A percentile compares a stretch with the other conserved stretches of the same genome.
Conservation (phyloP, 805 yeast genomes). For the Cyberlindnera japonica region DNA sequence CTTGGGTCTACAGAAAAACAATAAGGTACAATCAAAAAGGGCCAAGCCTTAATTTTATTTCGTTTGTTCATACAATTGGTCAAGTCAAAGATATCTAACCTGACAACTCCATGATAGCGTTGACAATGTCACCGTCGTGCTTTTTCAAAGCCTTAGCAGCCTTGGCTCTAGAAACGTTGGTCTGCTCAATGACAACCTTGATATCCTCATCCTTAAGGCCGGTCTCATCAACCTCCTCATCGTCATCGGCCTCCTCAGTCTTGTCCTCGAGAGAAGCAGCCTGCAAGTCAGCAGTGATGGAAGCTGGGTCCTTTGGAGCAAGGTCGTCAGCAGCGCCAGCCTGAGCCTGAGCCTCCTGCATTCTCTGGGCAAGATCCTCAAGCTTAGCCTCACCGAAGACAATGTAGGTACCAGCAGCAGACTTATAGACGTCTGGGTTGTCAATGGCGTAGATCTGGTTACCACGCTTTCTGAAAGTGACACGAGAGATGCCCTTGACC, state of each 20-base stretch:
- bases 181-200: conserved; percentile 85
- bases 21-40: neutral
- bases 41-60: neutral
- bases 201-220: conserved; percentile 83
- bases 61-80: neutral
- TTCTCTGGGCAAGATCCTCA: conserved; percentile 87
- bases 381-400: conserved; percentile 98
- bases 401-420: conserved; percentile 89
- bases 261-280: conserved; percentile 54
- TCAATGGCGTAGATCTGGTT: conserved; percentile 89
- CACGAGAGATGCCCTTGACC: conserved; percentile 90
- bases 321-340: conserved; percentile 43
- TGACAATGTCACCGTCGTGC: conserved; percentile 91
- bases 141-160: conserved; percentile 88
- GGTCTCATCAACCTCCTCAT: conserved; percentile 75
- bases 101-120: conserved; percentile 84
- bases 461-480: conserved; percentile 91
- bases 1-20: no score
- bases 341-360: conserved; percentile 70
- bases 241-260: conserved; percentile 45
- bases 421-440: conserved; percentile 91
- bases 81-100: conserved; percentile 14
- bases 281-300: conserved; percentile 80
- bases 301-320: conserved; percentile 67
- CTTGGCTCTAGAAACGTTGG: conserved; percentile 82